Base-by-base conservation (phyloP, 257 asterid species). In the Penstemon newberryi region DNA sequence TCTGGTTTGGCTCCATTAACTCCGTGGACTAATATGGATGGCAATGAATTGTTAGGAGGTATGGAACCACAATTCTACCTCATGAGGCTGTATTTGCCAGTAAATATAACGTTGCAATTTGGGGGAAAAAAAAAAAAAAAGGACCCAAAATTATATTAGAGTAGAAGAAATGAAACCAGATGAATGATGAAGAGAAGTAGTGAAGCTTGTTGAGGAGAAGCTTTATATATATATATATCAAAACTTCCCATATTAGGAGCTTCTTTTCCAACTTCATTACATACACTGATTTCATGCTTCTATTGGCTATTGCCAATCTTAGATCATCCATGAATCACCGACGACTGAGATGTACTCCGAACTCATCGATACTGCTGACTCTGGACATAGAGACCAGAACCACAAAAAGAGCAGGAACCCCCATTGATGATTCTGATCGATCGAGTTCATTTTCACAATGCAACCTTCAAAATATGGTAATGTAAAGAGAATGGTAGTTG, bases 281-380 rank as follows among this genome's bases (percentile, higher is more conserved):
- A 91, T 89, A 73, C 96, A 91, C 38, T 91, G 97, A 62, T 91
- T 91, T 91, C 96, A 91, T n/a, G 95, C 69, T 81, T 91, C 97
- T 55, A 91, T 91, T 5, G 96, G 95, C 70, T 55, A 91, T 91
- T 5, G 96, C 96, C 70, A 89, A 46, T 72, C 97, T 89, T 18
- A 89, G 53, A 4, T 83, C 80, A 43, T 91, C 65, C 93, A 91
- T 3, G 97, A 73, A 77, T 91, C 96, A 0, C 98, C 96, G 9
- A 89, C 82, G 9, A 85, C 98, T 3, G 98, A 85, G 4, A 79
- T 70, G 45, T 78, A 79, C 62, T 60, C 63, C 37, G 38, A 63
- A 65, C 67, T 54, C 13, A 9, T 18, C 12, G 67, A 52, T 6
- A 45, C 70, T 25, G 33, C 33, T 25, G 8, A 38, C 80, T 25